Conservation (phyloP, 2,329 filamentous ascomycete species). For the Alternaria burnsii region DNA sequence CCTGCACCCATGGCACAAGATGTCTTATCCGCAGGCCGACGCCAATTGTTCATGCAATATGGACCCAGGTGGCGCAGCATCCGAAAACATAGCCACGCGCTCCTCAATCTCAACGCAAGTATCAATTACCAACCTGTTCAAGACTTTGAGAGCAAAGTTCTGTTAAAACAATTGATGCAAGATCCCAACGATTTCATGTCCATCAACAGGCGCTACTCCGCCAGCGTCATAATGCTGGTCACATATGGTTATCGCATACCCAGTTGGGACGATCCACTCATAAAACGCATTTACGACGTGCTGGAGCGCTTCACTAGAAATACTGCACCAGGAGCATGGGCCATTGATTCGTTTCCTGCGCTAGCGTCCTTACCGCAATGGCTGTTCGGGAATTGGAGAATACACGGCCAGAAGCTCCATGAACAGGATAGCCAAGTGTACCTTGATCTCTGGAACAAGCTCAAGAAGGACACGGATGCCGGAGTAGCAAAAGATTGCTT, state of each 20-base stretch:
- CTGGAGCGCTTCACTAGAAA: conserved; percentile 45
- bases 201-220: conserved; percentile 45
- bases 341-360: conserved; percentile 42
- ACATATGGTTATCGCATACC: conserved; percentile 48
- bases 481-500: conserved; percentile 45
- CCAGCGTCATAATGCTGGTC: conserved; percentile 46
- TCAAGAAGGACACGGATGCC: conserved; percentile 41
- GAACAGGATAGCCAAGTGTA: conserved; percentile 45
- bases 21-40: conserved; percentile 58
- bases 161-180: conserved; percentile 55
- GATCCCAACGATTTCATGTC: conserved; percentile 44
- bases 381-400: conserved; percentile 43
- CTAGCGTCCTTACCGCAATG: conserved; percentile 41
- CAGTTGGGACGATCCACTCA: conserved; percentile 42
- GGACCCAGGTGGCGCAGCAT: conserved; percentile 49
- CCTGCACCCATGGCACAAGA: conserved; percentile 49
- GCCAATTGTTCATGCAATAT: conserved; percentile 58
- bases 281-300: conserved; percentile 44
- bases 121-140: conserved; percentile 54
- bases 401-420: conserved; percentile 35
- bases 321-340: conserved; percentile 40
- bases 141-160: conserved; percentile 58
- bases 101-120: conserved; percentile 42
- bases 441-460: conserved; percentile 43
- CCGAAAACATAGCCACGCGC: conserved; percentile 46